Percentiles rank a stretch among this genome's conserved stretches.
These are phyloP conservation scores for Daldinia concentrica DNA, from an alignment of 495 filamentous ascomycete genomes.

Conservation along the genomic window DNA sequence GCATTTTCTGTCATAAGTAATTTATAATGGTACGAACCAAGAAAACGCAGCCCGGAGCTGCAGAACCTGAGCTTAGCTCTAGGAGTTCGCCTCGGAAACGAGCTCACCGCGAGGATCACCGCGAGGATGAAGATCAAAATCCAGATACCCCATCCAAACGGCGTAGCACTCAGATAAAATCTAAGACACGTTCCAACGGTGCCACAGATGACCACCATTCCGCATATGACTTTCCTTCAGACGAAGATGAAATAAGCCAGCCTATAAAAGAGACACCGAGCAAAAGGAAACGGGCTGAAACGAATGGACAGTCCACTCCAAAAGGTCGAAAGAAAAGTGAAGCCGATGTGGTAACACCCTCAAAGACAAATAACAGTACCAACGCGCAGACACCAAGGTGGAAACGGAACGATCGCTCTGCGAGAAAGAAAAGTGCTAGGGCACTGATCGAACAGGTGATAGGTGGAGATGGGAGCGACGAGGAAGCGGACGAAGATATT, in stretches of 20 bases:
- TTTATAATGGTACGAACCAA: conserved; percentile 47
- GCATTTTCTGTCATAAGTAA: background rate
- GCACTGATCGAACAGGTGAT: conserved; percentile 73
- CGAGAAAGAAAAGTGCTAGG: conserved; percentile 83
- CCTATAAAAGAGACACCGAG: conserved; percentile 36
- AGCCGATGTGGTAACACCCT: conserved; percentile 47
- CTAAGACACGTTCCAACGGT: conserved; percentile 1
- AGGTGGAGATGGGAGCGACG: conserved; percentile 72
- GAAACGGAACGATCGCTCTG: conserved; percentile 76
- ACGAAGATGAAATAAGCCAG: conserved; percentile 27
- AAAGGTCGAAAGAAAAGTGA: conserved; percentile 41
- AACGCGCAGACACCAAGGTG: conserved; percentile 61
- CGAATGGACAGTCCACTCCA: conserved; percentile 45
- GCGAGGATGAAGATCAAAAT: conserved; percentile 21
- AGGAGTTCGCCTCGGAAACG: conserved; percentile 42
- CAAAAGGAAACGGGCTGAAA: conserved; percentile 23
- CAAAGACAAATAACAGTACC: conserved; percentile 41
- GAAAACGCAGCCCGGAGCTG: conserved; percentile 32
- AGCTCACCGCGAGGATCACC: conserved; percentile 6
- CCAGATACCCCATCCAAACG: conserved; percentile 26
- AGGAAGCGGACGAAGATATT: conserved; percentile 76
- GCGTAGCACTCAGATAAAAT: background rate
- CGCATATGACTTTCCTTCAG: conserved; percentile 46
- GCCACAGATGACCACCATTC: conserved; percentile 18
- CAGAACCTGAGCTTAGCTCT: conserved; percentile 24